phyloP scores from a whole-genome alignment of 139 green algal genomes.

The Chlamydomonas eustigma region DNA sequence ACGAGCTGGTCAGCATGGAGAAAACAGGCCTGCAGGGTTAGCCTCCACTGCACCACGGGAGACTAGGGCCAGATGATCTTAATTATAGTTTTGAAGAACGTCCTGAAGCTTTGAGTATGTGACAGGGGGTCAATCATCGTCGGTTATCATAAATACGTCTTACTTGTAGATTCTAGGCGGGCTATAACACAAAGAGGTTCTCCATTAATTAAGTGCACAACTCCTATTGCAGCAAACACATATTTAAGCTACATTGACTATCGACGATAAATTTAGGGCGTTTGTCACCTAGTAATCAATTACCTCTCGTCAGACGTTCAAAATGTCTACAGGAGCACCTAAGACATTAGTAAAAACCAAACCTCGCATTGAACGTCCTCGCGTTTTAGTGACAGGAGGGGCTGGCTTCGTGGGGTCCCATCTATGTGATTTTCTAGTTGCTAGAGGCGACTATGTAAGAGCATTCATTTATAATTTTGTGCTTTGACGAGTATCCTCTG shows the following conservation, averaged over 20 bases:
- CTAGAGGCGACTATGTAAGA: constrained; percentile 81
- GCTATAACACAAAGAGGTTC: neutral
- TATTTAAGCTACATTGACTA: no score
- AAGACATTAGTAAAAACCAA: constrained; percentile 78
- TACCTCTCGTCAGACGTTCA: no score
- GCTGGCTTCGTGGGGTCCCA: constrained; percentile 96
- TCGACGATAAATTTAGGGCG: no score
- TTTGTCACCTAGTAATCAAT: neutral
- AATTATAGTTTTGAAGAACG: no score
- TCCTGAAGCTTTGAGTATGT: neutral
- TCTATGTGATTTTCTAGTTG: constrained; percentile 88
- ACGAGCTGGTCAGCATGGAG: neutral
- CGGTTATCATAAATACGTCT: neutral
- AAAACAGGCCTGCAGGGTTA: neutral
- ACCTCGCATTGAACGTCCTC: constrained; percentile 71
- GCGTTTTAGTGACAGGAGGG: constrained; percentile 91
- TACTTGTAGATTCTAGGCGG: neutral
- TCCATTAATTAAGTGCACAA: neutral
- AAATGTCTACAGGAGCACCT: neutral
- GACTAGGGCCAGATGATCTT: no score
- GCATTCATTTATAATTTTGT: neutral
- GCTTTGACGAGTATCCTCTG: neutral
- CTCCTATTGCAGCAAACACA: neutral
- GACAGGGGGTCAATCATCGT: neutral
- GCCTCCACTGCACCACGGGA: neutral